Base-by-base conservation (phyloP, 257 asterid genomes). In the Leonotis leonurus region DNA sequence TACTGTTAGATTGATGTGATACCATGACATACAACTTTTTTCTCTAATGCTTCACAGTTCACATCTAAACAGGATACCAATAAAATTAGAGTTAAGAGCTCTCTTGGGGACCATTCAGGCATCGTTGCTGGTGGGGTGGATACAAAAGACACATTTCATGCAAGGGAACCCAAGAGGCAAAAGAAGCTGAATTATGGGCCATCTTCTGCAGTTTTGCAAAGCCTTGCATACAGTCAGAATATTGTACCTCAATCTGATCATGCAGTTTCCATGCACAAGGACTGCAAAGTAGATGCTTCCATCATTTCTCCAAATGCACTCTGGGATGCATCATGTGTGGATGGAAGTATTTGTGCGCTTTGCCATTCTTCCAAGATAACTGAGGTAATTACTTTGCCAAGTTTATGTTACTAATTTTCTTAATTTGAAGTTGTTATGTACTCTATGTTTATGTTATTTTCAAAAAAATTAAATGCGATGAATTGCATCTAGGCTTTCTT, bases 341-440 rank as follows among this genome's bases (percentile, higher is more conserved):
- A 67, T 56, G 79, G 66, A 66, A 68, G 73, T 61, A 62, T 65
- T 35, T 92, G 99, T 80, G 90, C 81, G 35, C 85, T 92, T 73
- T 92, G 99, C 79, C 86, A 81, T 54, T 75, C 95, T 56, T 80
- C 96, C 27, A 69, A 73, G 65, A 64, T 79, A 63, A 74, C 89
- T 48, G 88, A 85, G 55, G 99, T 92, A 80, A 78, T 84, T 73
- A 67, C 68, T 73, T 21, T 53, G 17, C 33, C 1, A 40, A 45
- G 20, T 7, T 62, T 25, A 35, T 39, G 17, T 21, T 37, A 36
- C 46, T 64, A 26, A 41, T 52, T 24, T 52, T 62, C 51, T 21
- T 60, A 17, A 48, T 59, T 12, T 39, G 17, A 59, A 14, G 48
- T 57, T 66, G 39, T 29, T 33, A 6, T 21, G 7, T 20, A 5